Base-by-base conservation (phyloP, 1,284 basidiomycete genomes). In the Afroboletus lepidellus region DNA sequence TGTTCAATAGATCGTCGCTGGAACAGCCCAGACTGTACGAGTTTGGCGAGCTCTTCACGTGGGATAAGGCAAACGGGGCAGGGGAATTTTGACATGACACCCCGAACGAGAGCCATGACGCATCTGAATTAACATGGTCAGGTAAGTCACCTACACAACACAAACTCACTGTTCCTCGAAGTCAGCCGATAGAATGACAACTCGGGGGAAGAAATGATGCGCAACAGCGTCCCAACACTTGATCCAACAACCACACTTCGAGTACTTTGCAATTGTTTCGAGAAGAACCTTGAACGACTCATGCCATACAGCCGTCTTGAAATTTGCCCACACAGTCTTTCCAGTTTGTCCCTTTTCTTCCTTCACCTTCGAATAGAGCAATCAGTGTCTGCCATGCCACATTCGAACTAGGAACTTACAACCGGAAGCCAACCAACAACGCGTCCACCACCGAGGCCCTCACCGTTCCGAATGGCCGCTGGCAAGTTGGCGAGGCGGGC, bases 291-390 rank as follows among this genome's bases (percentile, higher is more conserved):
- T 7, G 16, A 67, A 60, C 2, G 57, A 50, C 1, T 54, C 12
- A 9, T 68, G 65, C 60, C 72, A 75, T 1, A 76, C 62, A 1
- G n/a, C n/a, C n/a, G n/a, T n/a, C n/a, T n/a, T n/a, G n/a, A n/a
- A n/a, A n/a, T n/a, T n/a, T n/a, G n/a, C n/a, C n/a, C n/a, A n/a
- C n/a, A n/a, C n/a, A n/a, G n/a, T n/a, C n/a, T n/a, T n/a, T n/a
- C n/a, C n/a, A n/a, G n/a, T n/a, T n/a, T n/a, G n/a, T n/a, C n/a
- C n/a, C n/a, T n/a, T n/a, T n/a, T n/a, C n/a, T n/a, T n/a, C n/a
- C n/a, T n/a, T n/a, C n/a, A n/a, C n/a, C n/a, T n/a, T n/a, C n/a
- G n/a, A n/a, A n/a, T n/a, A n/a, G n/a, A n/a, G n/a, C n/a, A n/a
- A n/a, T n/a, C n/a, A n/a, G n/a, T n/a, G n/a, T n/a, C n/a, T n/a